These are phyloP conservation scores for Coemansia erecta DNA, from an alignment of 192 early-diverging fungal genomes.

Conservation along the genomic window DNA sequence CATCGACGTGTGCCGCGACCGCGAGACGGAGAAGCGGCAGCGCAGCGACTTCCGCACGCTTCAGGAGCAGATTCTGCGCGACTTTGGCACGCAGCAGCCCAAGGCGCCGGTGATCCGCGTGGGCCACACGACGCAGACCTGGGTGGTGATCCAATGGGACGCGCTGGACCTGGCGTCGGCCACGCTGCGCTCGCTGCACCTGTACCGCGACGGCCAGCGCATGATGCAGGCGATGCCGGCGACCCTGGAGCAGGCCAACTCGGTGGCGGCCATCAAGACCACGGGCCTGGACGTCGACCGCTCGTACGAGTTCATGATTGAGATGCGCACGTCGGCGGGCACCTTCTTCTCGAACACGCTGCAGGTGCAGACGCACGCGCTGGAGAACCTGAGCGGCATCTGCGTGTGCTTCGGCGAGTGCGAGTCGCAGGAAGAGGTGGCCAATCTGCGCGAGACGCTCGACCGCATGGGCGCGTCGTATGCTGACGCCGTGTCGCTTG, in stretches of 20 bases:
- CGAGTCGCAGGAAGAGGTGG: conserved; percentile 70
- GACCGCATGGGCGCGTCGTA: conserved; percentile 84
- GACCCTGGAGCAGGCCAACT: conserved; percentile 32
- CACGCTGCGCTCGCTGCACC: conserved; percentile 80
- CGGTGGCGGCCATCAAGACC: conserved; percentile 61
- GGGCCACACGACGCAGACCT: conserved; percentile 80
- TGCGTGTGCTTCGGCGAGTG: conserved; percentile 93
- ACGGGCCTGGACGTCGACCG: conserved; percentile 88
- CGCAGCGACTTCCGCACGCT: conserved; percentile 79
- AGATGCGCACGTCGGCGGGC: conserved; percentile 91
- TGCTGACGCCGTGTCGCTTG: conserved; percentile 78
- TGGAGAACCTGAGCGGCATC: conserved; percentile 98
- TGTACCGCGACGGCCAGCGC: conserved; percentile 86
- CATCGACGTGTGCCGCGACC: conserved; percentile 89
- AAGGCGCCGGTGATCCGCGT: conserved; percentile 75
- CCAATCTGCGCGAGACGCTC: conserved; percentile 71
- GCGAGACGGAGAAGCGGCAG: conserved; percentile 78
- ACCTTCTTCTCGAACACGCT: conserved; percentile 74
- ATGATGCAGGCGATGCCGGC: conserved; percentile 61
- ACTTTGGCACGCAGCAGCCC: conserved; percentile 78
- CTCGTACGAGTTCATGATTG: conserved; percentile 87
- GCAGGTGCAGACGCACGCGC: conserved; percentile 76
- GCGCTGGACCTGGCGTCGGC: conserved; percentile 79
- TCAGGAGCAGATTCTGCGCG: conserved; percentile 79
- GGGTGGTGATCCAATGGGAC: conserved; percentile 89